Base-by-base conservation (phyloP, 179 eudicot species). In the Pouteria campechiana region DNA sequence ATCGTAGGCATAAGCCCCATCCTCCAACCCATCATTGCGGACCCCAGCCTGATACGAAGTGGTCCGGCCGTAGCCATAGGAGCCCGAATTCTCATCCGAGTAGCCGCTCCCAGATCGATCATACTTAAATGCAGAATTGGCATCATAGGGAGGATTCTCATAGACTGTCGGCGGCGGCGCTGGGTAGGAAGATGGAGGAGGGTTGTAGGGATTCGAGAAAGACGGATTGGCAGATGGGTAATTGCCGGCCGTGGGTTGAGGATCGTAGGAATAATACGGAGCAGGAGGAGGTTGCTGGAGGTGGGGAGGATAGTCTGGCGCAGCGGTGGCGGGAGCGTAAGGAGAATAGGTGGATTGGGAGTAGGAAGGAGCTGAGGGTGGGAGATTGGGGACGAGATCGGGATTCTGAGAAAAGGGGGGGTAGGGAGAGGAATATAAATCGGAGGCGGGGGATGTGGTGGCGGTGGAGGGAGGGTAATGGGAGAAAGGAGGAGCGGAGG, bases 401-500 rank as follows among this genome's bases (percentile, higher is more conserved):
- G 69, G 32, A 58, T 33, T 57, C 3, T 55, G 74, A 3, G 77
- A 42, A 43, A 54, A 55, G 0, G 71, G 52, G 23, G 71, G 63
- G 55, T 44, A 62, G 1, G 37, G 18, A 2, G 60, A 20, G n/a
- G 61, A n/a, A n/a, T 35, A n/a, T n/a, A n/a, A n/a, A n/a, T n/a
- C 25, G 0, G 33, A 48, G 15, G 72, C 25, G 22, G 64, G 28
- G 36, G 65, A 65, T 41, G 37, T 61, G 4, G 65, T 45, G 55
- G 58, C 61, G 60, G 75, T 74, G 38, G 74, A 25, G 37, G 78
- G 42, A 24, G 50, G 61, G 45, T 48, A 33, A 0, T 57, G 48
- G 41, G 79, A 41, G 0, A 73, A 44, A n/a, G 92, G 92, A 20
- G 90, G 94, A 29, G 94, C 86, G 34, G 94, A 83, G 32, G 94